Evolutionary conservation across 306 rosid species (phyloP), one percentile per base, ranked within the genome.

Genomic region (Astragalus glycyphyllos): DNA sequence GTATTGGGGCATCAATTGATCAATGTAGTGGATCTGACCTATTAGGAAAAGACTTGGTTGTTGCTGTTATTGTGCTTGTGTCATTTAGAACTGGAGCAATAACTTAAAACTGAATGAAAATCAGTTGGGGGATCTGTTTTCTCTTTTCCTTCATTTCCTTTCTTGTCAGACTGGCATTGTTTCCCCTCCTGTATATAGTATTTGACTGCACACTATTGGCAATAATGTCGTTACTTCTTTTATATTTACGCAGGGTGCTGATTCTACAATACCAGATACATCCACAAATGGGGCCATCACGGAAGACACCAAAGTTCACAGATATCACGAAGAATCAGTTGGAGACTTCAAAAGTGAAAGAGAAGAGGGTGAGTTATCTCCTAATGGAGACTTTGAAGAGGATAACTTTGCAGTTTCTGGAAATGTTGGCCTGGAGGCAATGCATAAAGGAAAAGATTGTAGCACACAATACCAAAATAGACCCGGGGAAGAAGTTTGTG

Each of bases 331-430:
- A 81, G 97, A 91, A 79, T 74, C 96, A 55, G 82, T 55, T 71
- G 87, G 85, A 68, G 83, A 81, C 77, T 84, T 89, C 11, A 95
- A 88, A 79, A 67, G 77, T 68, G 97, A 95, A 76, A 83, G 97
- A 85, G 99, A 95, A 85, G 99, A 95, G 84, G 97, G 99, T 64
- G 99, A 95, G 60, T 79, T 95, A 70, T 95, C 99, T 82, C 99
- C 99, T 32, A 91, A 91, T 60, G 97, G 97, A 72, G 97, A 95
- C 73, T 87, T 85, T 81, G 99, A 91, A 72, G 98, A 93, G 91
- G 97, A 89, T 77, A 95, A 95, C 81, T 89, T 79, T 81, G 91
- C 88, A 80, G 89, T 81, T 74, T 91, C 89, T 67, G 83, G 84
- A 62, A 88, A 84, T 59, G 66, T 79, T 68, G 83, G 80, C 73